Conservation (phyloP, 441 rosid genomes). For the Dalechampia spathulata region DNA sequence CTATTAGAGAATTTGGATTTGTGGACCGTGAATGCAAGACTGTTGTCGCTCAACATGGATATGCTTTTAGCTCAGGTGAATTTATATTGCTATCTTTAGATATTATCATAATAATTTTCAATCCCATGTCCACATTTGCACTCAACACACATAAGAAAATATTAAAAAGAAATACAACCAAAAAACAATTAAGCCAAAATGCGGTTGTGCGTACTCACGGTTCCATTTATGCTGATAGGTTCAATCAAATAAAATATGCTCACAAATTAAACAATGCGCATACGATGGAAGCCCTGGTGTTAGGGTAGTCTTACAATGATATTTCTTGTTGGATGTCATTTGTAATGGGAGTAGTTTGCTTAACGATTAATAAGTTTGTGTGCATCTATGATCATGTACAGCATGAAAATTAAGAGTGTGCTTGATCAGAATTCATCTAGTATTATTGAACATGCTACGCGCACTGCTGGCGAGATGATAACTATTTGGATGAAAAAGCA, state of each 20-base stretch:
- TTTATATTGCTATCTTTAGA: not conserved
- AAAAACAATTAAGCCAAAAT: no score
- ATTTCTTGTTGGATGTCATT: no score
- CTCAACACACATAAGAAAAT: no score
- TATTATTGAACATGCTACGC: slow-evolving; percentile 35
- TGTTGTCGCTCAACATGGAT: slow-evolving; percentile 49
- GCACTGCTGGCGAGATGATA: slow-evolving; percentile 72
- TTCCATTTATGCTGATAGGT: no score
- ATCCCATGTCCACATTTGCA: no score
- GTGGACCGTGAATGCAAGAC: slow-evolving; percentile 72
- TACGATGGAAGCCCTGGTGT: slow-evolving; percentile 58
- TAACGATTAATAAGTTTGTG: no score
- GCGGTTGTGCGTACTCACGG: no score
- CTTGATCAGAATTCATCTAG: slow-evolving; percentile 38
- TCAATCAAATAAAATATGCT: slow-evolving; percentile 54
- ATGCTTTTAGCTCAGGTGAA: slow-evolving; percentile 57
- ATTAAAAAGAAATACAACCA: no score
- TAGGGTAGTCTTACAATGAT: slow-evolving; percentile 33
- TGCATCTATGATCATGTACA: no score
- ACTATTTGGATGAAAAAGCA: slow-evolving; percentile 75
- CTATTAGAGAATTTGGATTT: slow-evolving; percentile 74
- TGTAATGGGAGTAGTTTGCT: not conserved
- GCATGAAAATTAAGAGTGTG: slow-evolving; percentile 62
- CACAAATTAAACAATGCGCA: slow-evolving; percentile 55
- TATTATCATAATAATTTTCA: no score